Evolutionary conservation across 148 eudicot genomes (phyloP), one percentile per base, ranked within the genome.

Genomic region (Tetragonia tetragonoides): DNA sequence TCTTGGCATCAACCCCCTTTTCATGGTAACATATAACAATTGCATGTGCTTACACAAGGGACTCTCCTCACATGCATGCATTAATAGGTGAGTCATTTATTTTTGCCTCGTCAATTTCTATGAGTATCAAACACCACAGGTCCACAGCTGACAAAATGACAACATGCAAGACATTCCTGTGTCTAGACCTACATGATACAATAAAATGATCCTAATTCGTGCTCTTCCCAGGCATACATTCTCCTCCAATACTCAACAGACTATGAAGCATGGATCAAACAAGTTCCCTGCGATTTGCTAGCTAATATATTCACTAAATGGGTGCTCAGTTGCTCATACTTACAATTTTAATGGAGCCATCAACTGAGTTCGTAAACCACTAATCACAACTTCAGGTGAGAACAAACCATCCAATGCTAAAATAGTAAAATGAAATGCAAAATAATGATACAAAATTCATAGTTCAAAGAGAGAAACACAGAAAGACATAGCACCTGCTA

Each of bases 401-500:
- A 10, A 2, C 14, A 15, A 4, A 20, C 18, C 68, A 66, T 39
- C 40, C 10, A 2, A 38, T 21, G 38, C 49, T 18, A 67, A 67
- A 2, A 38, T 21, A 12, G 23, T 18, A 67, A 67, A 39, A 67
- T 15, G 47, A 67, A 67, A 67, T 67, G 39, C 8, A 7, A 40
- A 46, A 67, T 16, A 6, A 18, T 6, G 0, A 42, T 5, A 39
- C 3, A 67, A 2, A 42, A 41, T 4, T 10, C 5, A 20, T 34
- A 7, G 56, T 10, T 21, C 23, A 63, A 76, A 37, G 16, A 1
- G 8, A 38, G 20, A 41, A 71, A 37, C 46, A 51, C 24, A 66
- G 9, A 72, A 57, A 21, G 20, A 61, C 11, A 71, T 61, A 72
- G 74, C 85, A 91, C 95, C 95, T 87, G 84, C 89, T 88, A 70